These are phyloP conservation scores for Purpureocillium takamizusanense DNA, from an alignment of 2,329 filamentous ascomycete genomes.

Conservation along the genomic window DNA sequence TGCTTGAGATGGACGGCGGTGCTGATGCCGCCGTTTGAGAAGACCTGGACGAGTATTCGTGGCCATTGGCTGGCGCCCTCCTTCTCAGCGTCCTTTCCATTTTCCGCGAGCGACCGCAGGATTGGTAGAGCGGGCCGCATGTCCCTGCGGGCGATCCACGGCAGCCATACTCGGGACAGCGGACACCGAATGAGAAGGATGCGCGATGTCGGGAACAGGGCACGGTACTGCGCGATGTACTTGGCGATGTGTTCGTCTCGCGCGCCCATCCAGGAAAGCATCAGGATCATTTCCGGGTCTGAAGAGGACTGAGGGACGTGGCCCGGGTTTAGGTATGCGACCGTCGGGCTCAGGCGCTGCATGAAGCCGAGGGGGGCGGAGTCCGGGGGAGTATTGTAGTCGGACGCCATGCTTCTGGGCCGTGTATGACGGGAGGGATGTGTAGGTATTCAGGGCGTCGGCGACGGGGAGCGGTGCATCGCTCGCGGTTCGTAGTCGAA, in stretches of 20 bases:
- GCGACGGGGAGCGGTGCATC: no score
- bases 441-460: no score
- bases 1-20: constrained; percentile 26
- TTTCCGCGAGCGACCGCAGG: constrained; percentile 21
- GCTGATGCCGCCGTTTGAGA: constrained; percentile 43
- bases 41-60: constrained; percentile 36
- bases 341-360: constrained; percentile 25
- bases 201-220: constrained; percentile 31
- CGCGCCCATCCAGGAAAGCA: constrained; percentile 43
- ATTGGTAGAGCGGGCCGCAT: constrained; percentile 30
- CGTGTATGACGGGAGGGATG: no score
- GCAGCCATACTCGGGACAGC: constrained; percentile 24
- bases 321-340: constrained; percentile 25
- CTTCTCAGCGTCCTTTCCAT: constrained; percentile 9
- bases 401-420: constrained; percentile 24
- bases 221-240: constrained; percentile 36
- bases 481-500: no score
- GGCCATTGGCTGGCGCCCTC: constrained; percentile 1
- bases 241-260: constrained; percentile 41
- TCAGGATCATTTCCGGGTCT: constrained; percentile 35
- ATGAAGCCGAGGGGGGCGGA: constrained; percentile 22
- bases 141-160: constrained; percentile 18
- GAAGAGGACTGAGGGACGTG: not conserved
- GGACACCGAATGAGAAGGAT: constrained; percentile 38
- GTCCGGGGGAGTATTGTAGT: constrained; percentile 4